Base-by-base conservation (phyloP, 768 basidiomycete species). In the Astraeus odoratus region DNA sequence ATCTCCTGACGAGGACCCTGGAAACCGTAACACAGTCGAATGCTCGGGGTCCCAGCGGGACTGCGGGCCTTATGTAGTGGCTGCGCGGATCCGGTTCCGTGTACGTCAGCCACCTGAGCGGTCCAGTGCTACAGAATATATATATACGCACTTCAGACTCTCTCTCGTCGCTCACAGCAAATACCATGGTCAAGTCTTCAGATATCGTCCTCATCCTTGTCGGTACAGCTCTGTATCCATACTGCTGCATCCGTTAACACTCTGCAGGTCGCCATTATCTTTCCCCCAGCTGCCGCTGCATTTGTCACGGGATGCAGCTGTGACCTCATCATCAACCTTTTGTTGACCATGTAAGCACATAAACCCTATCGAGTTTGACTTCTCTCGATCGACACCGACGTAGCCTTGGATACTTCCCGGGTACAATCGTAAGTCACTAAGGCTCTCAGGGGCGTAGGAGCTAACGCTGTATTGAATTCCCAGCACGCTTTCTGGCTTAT, bases 401-500 rank as follows among this genome's bases (percentile, higher is more conserved):
- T 46, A 86, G 86, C 42, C 73, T 90, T 48, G 89, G 89, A 5
- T 89, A 86, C 62, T 61, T 89, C 43, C 86, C 87, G 0, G 86
- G 78, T 2, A 73, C 69, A 46, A 61, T 78, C 37, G 76, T 75
- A 39, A 48, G 73, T 60, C 27, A 5, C 10, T 13, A 12, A 4
- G 27, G 22, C 27, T 25, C 26, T 12, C 13, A 20, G 36, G 30
- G 23, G 30, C 44, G 24, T 27, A 39, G 15, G 27, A 30, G 25
- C 35, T 51, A 16, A 10, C n/a, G 37, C 33, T 13, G 9, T 13
- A 24, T 19, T 24, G 8, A 25, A 24, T 31, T 35, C 27, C 5
- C 42, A 78, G 77, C 88, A 92, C 58, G 85, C 87, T 1, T 90
- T 91, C 68, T 91, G 85, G 85, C 73, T 94, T 42, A 90, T 92